Conservation (phyloP, 768 basidiomycete species). For the Rhizopogon roseolus region DNA sequence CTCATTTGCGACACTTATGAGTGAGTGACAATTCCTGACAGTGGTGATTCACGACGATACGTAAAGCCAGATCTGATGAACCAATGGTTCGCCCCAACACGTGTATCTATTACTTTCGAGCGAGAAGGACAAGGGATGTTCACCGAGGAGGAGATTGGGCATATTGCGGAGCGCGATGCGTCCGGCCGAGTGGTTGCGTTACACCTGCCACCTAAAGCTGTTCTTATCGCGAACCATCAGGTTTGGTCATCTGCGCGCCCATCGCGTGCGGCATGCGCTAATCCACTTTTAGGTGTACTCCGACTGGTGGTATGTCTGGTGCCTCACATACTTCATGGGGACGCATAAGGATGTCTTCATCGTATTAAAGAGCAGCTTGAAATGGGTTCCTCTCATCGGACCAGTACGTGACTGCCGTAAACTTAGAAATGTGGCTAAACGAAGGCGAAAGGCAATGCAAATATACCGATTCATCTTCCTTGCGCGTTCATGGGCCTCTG, state of each 20-base stretch:
- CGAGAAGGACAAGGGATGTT: conserved; percentile 61
- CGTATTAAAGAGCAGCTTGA: conserved; percentile 87
- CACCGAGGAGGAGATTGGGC: conserved; percentile 52
- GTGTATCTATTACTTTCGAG: conserved; percentile 69
- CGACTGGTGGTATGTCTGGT: conserved; percentile 91
- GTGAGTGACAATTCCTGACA: conserved; percentile 36
- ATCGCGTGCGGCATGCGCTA: background rate
- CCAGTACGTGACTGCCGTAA: conserved; percentile 52
- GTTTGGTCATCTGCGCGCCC: conserved; percentile 30
- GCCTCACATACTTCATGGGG: conserved; percentile 66
- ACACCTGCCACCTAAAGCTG: conserved; percentile 71
- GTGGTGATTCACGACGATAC: background rate
- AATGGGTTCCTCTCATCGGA: conserved; percentile 81
- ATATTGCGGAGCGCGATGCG: conserved; percentile 50
- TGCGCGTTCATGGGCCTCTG: conserved; percentile 86
- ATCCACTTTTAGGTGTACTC: conserved; percentile 51
- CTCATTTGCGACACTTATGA: conserved; percentile 68
- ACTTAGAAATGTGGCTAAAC: conserved; percentile 5
- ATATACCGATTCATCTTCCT: conserved; percentile 93
- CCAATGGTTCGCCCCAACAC: conserved; percentile 80
- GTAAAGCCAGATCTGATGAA: conserved; percentile 60
- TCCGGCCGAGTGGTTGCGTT: conserved; percentile 56
- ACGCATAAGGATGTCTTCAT: conserved; percentile 79
- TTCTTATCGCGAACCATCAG: conserved; percentile 92
- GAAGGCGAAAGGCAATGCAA: conserved; percentile 71